These are phyloP conservation scores for Leishmania braziliensis DNA, from an alignment of 208 protist genomes.

Conservation along the genomic window DNA sequence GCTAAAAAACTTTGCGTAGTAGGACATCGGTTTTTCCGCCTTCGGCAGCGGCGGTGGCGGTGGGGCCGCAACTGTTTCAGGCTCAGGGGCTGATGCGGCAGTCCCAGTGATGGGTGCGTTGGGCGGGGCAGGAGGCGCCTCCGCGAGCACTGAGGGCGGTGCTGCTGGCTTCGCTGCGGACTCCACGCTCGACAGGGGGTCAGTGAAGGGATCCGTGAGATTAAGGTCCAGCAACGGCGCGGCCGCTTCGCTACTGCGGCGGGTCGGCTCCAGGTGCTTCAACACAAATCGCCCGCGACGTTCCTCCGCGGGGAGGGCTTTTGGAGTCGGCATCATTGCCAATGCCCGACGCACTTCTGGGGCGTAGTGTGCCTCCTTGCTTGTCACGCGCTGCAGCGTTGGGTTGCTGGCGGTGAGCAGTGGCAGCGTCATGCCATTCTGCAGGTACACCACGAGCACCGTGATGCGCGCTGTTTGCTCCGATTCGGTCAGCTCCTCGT, in stretches of 20 bases:
- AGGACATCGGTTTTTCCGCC: constrained; percentile 38
- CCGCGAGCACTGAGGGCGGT: neutral
- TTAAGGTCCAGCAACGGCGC: constrained; percentile 25
- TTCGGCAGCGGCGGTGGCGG: neutral
- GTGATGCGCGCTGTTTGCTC: constrained; percentile 63
- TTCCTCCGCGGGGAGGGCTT: constrained; percentile 7
- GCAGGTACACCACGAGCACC: constrained; percentile 71
- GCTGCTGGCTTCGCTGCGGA: neutral
- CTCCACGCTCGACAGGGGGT: neutral
- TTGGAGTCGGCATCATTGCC: constrained; percentile 56
- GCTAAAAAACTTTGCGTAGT: constrained; percentile 75
- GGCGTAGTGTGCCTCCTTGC: constrained; percentile 30
- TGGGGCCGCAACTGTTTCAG: neutral
- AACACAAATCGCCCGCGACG: constrained; percentile 47
- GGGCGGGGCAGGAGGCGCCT: neutral
- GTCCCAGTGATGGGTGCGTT: constrained; percentile 1
- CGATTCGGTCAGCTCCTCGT: constrained; percentile 23
- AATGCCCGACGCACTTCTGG: constrained; percentile 62
- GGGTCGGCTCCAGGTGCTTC: constrained; percentile 27
- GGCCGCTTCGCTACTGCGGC: neutral
- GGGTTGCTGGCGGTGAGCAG: constrained; percentile 49
- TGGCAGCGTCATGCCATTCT: constrained; percentile 68
- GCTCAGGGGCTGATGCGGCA: constrained; percentile 5
- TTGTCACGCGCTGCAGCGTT: constrained; percentile 32
- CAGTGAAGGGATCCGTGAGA: constrained; percentile 15